Evolutionary conservation across 306 rosid genomes (phyloP).

Genomic region (Vigna radiata): DNA sequence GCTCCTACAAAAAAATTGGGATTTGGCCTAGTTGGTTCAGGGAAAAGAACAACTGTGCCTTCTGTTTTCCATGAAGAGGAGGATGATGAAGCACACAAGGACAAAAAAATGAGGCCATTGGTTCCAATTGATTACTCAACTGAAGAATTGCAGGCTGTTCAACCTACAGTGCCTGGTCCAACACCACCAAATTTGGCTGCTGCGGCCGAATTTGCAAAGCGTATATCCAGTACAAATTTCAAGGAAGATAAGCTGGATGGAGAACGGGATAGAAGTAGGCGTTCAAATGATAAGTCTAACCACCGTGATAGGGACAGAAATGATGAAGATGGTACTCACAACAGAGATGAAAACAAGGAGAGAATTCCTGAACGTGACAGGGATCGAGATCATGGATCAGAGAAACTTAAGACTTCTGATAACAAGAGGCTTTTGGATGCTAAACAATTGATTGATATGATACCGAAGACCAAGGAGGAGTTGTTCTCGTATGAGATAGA

Average conservation of each 20-base stretch:
- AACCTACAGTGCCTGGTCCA: slow-evolving; percentile 68
- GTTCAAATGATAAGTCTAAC: slow-evolving; percentile 72
- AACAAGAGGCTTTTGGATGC: slow-evolving; percentile 88
- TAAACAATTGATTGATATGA: slow-evolving; percentile 95
- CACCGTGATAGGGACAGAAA: slow-evolving; percentile 76
- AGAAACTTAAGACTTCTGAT: slow-evolving; percentile 70
- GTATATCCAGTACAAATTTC: slow-evolving; percentile 71
- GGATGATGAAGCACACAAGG: slow-evolving; percentile 93
- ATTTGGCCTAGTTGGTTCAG: slow-evolving; percentile 94
- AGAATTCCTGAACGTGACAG: slow-evolving; percentile 63
- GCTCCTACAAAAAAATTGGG: slow-evolving; percentile 89
- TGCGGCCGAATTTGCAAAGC: slow-evolving; percentile 99
- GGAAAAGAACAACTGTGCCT: slow-evolving; percentile 89
- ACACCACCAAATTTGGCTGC: slow-evolving; percentile 89
- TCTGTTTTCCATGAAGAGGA: slow-evolving; percentile 96
- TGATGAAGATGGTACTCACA: slow-evolving; percentile 69
- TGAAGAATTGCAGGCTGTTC: slow-evolving; percentile 94
- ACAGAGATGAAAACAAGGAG: slow-evolving; percentile 74
- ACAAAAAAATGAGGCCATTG: slow-evolving; percentile 96
- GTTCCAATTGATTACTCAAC: slow-evolving; percentile 99
- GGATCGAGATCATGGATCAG: slow-evolving; percentile 69
- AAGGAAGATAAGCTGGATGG: slow-evolving; percentile 79
- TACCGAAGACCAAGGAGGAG: slow-evolving; percentile 97
- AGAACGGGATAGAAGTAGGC: slow-evolving; percentile 86
- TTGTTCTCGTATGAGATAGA: slow-evolving; percentile 89